Evolutionary conservation across 805 yeast genomes (phyloP).

Genomic region (Komagataella pastoris): DNA sequence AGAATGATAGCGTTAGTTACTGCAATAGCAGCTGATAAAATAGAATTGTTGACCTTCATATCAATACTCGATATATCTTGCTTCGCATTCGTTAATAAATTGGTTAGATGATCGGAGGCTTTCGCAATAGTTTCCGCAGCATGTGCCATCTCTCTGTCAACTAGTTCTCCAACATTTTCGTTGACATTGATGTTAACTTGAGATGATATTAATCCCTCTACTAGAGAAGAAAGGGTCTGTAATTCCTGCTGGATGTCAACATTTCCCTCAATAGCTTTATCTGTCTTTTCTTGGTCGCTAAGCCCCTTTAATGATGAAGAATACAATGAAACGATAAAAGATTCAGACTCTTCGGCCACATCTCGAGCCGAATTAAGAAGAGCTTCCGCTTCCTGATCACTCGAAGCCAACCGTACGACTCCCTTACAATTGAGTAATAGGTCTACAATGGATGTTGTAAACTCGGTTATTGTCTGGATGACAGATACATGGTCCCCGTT

Average conservation of each 20-base stretch:
- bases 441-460: slow-evolving; percentile 49
- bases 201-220: slow-evolving; percentile 32
- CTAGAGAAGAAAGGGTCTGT: slow-evolving; percentile 39
- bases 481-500: slow-evolving; percentile 48
- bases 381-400: slow-evolving; percentile 38
- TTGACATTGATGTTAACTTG: slow-evolving; percentile 12
- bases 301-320: slow-evolving; percentile 37
- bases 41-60: slow-evolving; percentile 61
- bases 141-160: slow-evolving; percentile 57
- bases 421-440: slow-evolving; percentile 62
- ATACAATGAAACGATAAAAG: slow-evolving; percentile 45
- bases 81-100: slow-evolving; percentile 34
- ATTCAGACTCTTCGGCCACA: slow-evolving; percentile 46
- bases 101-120: slow-evolving; percentile 48
- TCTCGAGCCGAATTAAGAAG: slow-evolving; percentile 35
- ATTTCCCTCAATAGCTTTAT: slow-evolving; percentile 64
- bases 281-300: slow-evolving; percentile 55
- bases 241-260: slow-evolving; percentile 60
- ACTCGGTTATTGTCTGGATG: slow-evolving; percentile 48
- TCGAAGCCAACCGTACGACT: slow-evolving; percentile 36
- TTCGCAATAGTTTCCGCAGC: slow-evolving; percentile 59
- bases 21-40: slow-evolving; percentile 66
- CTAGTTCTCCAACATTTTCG: slow-evolving; percentile 55
- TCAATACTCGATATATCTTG: slow-evolving; percentile 43
- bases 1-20: slow-evolving; percentile 67